Conservation (phyloP, 106 monocot species). For the Dioscorea alata region DNA sequence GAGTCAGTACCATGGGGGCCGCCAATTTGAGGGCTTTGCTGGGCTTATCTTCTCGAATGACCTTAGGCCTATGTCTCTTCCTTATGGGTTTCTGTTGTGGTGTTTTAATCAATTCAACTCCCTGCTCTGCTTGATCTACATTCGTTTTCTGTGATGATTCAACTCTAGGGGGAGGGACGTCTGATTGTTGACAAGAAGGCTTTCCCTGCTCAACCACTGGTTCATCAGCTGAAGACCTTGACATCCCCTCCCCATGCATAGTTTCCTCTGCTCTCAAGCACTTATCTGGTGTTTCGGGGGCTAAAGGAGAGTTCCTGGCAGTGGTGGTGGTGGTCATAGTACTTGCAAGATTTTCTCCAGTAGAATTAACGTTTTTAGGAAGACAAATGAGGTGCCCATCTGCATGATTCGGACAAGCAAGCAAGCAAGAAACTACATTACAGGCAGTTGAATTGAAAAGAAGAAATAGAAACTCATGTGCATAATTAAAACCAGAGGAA, state of each 20-base stretch:
- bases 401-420: background rate
- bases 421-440: background rate
- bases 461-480: too few species aligned
- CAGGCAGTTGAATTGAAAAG: too few species aligned
- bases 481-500: too few species aligned
- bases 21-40: slow-evolving; percentile 30
- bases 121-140: slow-evolving; percentile 14
- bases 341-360: background rate
- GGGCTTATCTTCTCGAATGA: slow-evolving; percentile 57
- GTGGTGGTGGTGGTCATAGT: background rate
- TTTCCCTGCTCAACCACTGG: background rate
- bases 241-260: background rate
- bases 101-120: slow-evolving; percentile 47
- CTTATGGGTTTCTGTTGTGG: slow-evolving; percentile 43
- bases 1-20: slow-evolving; percentile 21
- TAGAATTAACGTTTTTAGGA: background rate
- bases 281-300: background rate
- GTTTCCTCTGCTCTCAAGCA: background rate
- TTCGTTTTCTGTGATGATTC: background rate
- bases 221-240: background rate
- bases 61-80: slow-evolving; percentile 80
- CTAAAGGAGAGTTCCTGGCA: background rate
- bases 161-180: background rate
- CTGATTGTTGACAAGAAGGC: background rate
- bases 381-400: background rate